phyloP scores from a whole-genome alignment of 305 asterid genomes.

The Fraxinus dipetala region DNA sequence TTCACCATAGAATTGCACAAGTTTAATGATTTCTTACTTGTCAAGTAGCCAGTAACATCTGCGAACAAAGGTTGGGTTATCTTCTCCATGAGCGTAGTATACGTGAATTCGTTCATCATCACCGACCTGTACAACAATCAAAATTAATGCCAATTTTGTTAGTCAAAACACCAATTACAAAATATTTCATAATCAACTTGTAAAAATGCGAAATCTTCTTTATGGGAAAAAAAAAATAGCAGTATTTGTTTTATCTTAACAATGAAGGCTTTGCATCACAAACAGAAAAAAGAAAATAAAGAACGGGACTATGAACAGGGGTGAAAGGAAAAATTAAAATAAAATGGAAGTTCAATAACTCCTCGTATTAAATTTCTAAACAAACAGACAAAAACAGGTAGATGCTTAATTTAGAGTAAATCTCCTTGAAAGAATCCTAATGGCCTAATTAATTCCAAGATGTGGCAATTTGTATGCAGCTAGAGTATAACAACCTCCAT shows the following conservation, averaged over 20 bases:
- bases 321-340: not conserved
- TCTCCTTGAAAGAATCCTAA: not conserved
- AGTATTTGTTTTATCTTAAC: not conserved
- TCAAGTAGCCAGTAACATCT: constrained; percentile 99
- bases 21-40: constrained; percentile 58
- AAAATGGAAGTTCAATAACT: not conserved
- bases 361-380: not conserved
- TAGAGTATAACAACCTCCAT: not conserved
- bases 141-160: constrained; percentile 21
- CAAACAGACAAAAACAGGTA: not conserved
- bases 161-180: constrained; percentile 18
- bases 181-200: not conserved
- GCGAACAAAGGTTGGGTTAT: constrained; percentile 85
- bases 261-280: not conserved
- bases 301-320: not conserved
- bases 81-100: constrained; percentile 97
- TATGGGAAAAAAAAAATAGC: not conserved
- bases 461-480: not conserved
- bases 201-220: constrained; percentile 14
- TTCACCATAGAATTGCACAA: constrained; percentile 15
- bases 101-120: constrained; percentile 96
- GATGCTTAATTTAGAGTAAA: not conserved
- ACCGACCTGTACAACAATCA: constrained; percentile 66
- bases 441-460: not conserved
- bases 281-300: constrained; percentile 11